phyloP scores from a whole-genome alignment of 257 asterid species.

The Solanum clarkiae region DNA sequence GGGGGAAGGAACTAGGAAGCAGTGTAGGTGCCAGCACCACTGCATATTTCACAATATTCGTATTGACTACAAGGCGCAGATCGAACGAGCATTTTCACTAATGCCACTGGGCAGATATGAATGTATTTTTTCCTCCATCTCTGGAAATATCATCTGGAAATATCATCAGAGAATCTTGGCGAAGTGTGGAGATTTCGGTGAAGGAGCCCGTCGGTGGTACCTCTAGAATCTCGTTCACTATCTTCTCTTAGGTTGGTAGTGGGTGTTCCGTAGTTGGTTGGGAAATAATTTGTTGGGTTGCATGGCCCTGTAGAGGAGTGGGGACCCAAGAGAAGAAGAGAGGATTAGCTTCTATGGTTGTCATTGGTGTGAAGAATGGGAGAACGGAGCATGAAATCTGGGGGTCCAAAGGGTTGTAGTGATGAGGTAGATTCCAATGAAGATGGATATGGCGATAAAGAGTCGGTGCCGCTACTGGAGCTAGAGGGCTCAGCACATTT shows the following conservation, averaged over 20 bases:
- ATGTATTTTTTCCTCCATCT: background rate
- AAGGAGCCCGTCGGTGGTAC: background rate
- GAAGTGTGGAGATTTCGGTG: no score
- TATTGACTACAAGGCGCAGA: no score
- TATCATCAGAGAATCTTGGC: no score
- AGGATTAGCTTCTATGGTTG: background rate
- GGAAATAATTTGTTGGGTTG: background rate
- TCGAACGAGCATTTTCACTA: background rate
- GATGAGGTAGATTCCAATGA: background rate
- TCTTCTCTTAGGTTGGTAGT: no score
- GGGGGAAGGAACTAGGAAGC: no score
- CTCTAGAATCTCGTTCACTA: no score
- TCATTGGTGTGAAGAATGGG: fast-evolving
- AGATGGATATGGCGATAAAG: background rate
- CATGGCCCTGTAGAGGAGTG: background rate
- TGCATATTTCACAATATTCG: no score
- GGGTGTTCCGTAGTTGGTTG: background rate
- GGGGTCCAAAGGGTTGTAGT: background rate
- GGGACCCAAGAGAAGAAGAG: background rate
- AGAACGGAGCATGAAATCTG: background rate
- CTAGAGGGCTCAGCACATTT: background rate
- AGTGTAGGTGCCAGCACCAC: no score
- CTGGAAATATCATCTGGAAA: fast-evolving
- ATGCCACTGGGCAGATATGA: background rate
- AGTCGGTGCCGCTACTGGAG: fast-evolving